phyloP scores from a whole-genome alignment of 768 basidiomycete species.

The Rhizopogon vulgaris region DNA sequence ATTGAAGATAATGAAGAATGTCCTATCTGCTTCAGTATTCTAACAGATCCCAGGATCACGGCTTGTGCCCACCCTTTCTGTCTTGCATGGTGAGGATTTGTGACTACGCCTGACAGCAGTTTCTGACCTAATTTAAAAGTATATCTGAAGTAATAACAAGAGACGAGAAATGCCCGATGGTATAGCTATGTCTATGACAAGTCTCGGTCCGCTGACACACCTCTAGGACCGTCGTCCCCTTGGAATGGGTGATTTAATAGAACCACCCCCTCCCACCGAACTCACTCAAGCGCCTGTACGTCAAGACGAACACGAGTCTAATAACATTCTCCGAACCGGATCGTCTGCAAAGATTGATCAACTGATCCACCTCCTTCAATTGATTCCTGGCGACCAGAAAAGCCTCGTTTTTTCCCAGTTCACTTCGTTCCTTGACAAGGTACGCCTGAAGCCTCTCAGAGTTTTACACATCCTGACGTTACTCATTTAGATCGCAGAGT shows the following conservation, averaged over 20 bases:
- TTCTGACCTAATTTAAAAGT: conserved; percentile 27
- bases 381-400: conserved; percentile 68
- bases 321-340: conserved; percentile 36
- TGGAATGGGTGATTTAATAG: conserved; percentile 47
- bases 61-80: conserved; percentile 71
- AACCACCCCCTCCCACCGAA: conserved; percentile 61
- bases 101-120: not conserved
- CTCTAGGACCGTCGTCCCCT: conserved; percentile 66
- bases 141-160: conserved; percentile 65
- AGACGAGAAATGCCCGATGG: conserved; percentile 82
- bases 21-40: conserved; percentile 60
- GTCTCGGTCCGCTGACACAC: not conserved
- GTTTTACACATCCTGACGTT: not conserved
- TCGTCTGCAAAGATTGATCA: conserved; percentile 87
- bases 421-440: conserved; percentile 80
- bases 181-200: conserved; percentile 20
- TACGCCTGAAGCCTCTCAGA: conserved; percentile 15
- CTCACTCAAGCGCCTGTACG: conserved; percentile 52
- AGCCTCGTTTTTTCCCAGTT: conserved; percentile 89
- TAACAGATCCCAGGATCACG: conserved; percentile 67
- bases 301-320: conserved; percentile 31
- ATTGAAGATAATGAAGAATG: conserved; percentile 84
- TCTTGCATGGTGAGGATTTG: conserved; percentile 47
- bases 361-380: conserved; percentile 60
- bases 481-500: conserved; percentile 56